Conservation (phyloP, 495 filamentous ascomycete species). For the Penicillium coffeae region DNA sequence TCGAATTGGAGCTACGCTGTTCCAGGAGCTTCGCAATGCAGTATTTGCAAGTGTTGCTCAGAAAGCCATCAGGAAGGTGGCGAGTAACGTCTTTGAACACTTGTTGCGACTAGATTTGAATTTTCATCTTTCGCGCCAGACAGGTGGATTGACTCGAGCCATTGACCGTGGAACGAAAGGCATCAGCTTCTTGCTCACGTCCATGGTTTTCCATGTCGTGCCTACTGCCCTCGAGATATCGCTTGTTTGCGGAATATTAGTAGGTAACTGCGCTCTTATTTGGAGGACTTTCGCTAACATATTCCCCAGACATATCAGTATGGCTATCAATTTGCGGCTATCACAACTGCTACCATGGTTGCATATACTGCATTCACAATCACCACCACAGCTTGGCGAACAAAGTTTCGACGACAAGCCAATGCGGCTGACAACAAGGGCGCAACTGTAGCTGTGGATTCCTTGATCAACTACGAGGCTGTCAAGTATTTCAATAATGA, state of each 20-base stretch:
- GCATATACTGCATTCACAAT: conserved; percentile 95
- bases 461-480: conserved; percentile 96
- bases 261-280: no score
- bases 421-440: conserved; percentile 96
- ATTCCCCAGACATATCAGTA: conserved; percentile 84
- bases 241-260: conserved; percentile 88
- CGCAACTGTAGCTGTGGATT: conserved; percentile 92
- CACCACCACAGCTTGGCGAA: conserved; percentile 90
- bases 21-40: conserved; percentile 90
- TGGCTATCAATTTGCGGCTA: conserved; percentile 82
- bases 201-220: conserved; percentile 97
- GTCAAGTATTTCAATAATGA: conserved; percentile 99
- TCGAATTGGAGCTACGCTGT: conserved; percentile 78
- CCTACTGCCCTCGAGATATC: conserved; percentile 91
- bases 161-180: conserved; percentile 97
- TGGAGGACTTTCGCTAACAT: conserved; percentile 13
- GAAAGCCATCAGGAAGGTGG: conserved; percentile 89
- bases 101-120: conserved; percentile 82
- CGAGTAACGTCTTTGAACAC: conserved; percentile 88
- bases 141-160: conserved; percentile 87
- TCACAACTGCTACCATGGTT: conserved; percentile 87
- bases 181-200: conserved; percentile 92
- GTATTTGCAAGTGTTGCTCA: conserved; percentile 96
- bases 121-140: conserved; percentile 92
- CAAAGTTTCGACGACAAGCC: conserved; percentile 88